A percentile compares a stretch with the other conserved stretches of the same genome.
phyloP scores from a whole-genome alignment of 306 rosid species.

The Quillaja saponaria region DNA sequence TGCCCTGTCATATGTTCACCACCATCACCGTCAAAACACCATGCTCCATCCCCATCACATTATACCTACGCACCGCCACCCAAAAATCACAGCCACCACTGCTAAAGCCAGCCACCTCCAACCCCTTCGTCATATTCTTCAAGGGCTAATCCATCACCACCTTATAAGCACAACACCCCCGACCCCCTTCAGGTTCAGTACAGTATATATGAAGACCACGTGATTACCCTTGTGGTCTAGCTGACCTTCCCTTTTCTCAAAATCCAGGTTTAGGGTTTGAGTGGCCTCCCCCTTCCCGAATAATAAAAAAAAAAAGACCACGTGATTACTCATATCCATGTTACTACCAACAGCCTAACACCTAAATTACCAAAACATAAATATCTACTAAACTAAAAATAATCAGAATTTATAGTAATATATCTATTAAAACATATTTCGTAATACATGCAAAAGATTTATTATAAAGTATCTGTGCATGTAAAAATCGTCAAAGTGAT shows the following conservation, averaged over 20 bases:
- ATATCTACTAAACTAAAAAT: no score
- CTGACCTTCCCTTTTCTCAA: no score
- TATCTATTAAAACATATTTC: no score
- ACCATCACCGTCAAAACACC: conserved; percentile 33
- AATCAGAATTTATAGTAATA: no score
- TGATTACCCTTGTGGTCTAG: no score
- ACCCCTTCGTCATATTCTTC: conserved; percentile 36
- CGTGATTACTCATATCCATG: conserved; percentile 58
- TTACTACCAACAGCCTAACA: conserved; percentile 59
- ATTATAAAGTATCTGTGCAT: no score
- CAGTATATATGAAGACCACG: conserved; percentile 43
- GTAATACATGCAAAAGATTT: no score
- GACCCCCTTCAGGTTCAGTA: conserved; percentile 49
- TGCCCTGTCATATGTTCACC: conserved; percentile 78
- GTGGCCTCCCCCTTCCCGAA: no score
- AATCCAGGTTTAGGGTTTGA: no score
- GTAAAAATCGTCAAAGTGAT: no score
- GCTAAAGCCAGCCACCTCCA: conserved; percentile 33
- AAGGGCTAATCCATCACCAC: conserved; percentile 53
- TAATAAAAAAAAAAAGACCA: no score
- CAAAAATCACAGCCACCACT: conserved; percentile 21
- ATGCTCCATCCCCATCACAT: conserved; percentile 26
- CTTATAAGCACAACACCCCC: conserved; percentile 28
- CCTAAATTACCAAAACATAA: no score
- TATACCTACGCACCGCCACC: conserved; percentile 24